Base-by-base conservation (phyloP, 139 green algal species). In the Astrephomene gubernaculifera region DNA sequence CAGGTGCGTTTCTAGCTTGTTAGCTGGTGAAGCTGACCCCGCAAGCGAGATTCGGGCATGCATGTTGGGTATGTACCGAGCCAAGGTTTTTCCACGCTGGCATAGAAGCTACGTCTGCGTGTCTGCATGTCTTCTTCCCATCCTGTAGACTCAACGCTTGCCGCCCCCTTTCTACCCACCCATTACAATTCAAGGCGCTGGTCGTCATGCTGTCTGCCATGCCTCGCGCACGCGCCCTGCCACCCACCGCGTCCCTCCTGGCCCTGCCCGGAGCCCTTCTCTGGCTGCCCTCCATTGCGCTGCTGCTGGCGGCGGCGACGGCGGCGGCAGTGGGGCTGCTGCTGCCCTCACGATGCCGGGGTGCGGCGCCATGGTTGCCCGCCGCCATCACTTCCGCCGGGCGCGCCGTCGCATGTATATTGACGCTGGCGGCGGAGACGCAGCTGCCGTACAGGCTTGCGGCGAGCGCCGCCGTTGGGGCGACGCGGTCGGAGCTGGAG, bases 341-440 rank as follows among this genome's bases (percentile, higher is more conserved):
- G 25, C 54, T 27, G 17, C 29, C 7, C 29, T 41, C n/a, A n/a
- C n/a, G n/a, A n/a, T n/a, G n/a, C n/a, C n/a, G 27, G 36, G 39
- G 24, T 17, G 76, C 60, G 39, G 60, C 29, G 60, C 31, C 65
- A 4, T 83, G 76, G 76, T 60, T 83, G 39, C 76, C 76, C 22
- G 76, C 76, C 24, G 76, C 41, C 3, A 2, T 83, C 41, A 83
- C 76, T 60, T 39, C 60, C 60, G 31, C 19, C 5, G 76, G 76
- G 31, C 41, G 76, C 5, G 8, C 41, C 4, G 35, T 53, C 0
- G 39, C 76, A 0, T 53, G 7, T 14, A 41, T 73, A 2, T 7
- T 73, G 60, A n/a, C 60, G 0, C 21, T 72, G 76, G 76, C 60
- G 0, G 75, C 39, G 41, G 38, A 38, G 4, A 14, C 31, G 25